Percentiles rank a stretch among this genome's conserved stretches.
Conservation (phyloP, 192 early-diverging fungal species). For the Gorgonomyces haynaldii region DNA sequence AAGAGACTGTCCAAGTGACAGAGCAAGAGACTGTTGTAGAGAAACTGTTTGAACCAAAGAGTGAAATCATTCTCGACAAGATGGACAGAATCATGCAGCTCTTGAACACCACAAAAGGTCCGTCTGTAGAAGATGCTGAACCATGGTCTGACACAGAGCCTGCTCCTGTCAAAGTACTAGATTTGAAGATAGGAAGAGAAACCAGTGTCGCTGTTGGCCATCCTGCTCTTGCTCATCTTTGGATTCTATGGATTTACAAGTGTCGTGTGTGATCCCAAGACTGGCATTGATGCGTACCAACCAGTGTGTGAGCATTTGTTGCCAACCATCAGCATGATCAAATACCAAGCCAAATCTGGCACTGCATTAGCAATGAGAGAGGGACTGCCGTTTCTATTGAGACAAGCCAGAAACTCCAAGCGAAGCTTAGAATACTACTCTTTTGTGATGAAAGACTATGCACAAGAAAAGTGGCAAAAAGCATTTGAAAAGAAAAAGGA, state of each 20-base stretch:
- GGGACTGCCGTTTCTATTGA: too few species aligned
- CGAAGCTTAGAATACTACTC: too few species aligned
- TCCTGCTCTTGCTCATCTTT: too few species aligned
- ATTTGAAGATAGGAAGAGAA: not conserved
- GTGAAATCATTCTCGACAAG: not conserved
- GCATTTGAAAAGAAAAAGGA: not conserved
- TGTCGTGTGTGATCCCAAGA: too few species aligned
- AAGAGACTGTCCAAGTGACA: not conserved
- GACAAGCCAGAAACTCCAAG: too few species aligned
- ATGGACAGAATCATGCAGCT: not conserved
- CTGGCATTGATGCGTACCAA: not conserved
- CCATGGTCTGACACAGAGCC: not conserved
- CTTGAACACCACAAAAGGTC: too few species aligned
- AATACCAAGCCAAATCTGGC: too few species aligned
- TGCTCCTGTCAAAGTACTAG: conserved; percentile 5
- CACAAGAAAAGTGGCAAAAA: not conserved
- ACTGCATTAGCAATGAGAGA: too few species aligned
- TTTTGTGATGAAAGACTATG: too few species aligned
- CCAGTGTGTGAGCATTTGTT: not conserved
- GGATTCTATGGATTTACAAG: too few species aligned
- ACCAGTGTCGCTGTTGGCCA: conserved; percentile 1
- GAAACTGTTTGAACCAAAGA: not conserved
- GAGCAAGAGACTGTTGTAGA: not conserved
- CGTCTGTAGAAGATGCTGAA: too few species aligned
- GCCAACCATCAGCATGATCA: not conserved